Conservation (phyloP, 1,284 basidiomycete genomes). For the Mycena sp. region DNA sequence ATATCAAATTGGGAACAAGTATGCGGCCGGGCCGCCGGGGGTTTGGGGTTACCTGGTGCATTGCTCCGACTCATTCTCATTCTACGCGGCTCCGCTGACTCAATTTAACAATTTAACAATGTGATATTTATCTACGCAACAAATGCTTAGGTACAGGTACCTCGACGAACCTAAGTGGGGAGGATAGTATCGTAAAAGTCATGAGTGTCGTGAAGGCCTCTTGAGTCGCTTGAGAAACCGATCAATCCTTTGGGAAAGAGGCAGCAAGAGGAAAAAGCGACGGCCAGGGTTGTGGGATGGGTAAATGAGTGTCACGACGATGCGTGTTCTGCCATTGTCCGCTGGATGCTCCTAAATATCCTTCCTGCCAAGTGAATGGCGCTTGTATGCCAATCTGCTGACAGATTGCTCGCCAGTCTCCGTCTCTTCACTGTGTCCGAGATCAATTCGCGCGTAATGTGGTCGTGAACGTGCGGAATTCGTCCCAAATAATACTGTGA, state of each 20-base stretch:
- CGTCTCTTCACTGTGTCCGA: neutral
- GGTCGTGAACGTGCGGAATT: neutral
- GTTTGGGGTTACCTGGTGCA: no score
- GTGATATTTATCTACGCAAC: no score
- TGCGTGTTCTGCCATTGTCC: neutral
- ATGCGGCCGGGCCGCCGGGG: no score
- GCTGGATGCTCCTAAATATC: neutral
- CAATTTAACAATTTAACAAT: no score
- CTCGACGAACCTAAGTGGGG: neutral
- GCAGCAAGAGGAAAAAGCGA: neutral
- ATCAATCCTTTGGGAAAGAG: no score
- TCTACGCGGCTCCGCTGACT: no score
- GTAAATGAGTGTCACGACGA: neutral
- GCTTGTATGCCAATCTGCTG: no score
- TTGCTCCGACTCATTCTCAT: no score
- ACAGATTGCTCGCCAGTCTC: neutral
- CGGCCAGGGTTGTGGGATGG: neutral
- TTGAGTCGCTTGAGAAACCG: no score
- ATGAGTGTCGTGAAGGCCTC: no score
- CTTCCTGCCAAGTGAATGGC: slow-evolving; percentile 1
- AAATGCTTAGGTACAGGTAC: no score
- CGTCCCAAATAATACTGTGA: neutral
- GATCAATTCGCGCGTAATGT: neutral
- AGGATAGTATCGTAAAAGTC: neutral
- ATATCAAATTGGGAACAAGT: no score